Base-by-base conservation (phyloP, 768 basidiomycete genomes). In the Rhizopogon sp. region DNA sequence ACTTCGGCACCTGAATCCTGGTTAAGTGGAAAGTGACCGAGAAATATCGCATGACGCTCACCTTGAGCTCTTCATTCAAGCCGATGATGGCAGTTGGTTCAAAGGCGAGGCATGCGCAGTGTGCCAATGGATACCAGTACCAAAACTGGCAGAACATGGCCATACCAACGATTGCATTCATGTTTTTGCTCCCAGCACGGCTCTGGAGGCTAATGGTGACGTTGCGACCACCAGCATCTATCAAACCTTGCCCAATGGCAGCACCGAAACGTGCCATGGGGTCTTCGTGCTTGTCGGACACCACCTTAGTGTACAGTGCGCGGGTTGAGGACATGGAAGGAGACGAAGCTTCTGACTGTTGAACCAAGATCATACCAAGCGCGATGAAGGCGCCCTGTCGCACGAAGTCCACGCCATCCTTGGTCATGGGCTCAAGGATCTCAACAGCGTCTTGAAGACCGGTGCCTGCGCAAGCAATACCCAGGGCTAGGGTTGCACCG, bases 91-190 rank as follows among this genome's bases (percentile, higher is more conserved):
- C 94, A 13, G 97, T 99, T 3, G 97, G 95, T 54, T 92, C 88
- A 71, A 99, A 98, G 2, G 95, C 88, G 59, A 99, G 74, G 62
- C 88, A 90, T 14, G 90, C 88, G 58, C 90, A 93, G 65, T 98
- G 95, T 13, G 94, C 93, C 28, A 98, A 76, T 35, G 97, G 97
- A 73, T 95, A 99, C 97, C 97, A 99, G 70, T 98, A 98, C 97
- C 97, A 99, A 74, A 99, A 98, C 70, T 99, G 97, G 64, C 90
- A 91, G 76, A 99, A 99, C 67, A 99, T 73, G 16, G 90, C 85
- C 89, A 98, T 94, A n/a, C 97, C 97, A 35, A 98, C 93, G 59
- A 98, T 91, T 2, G 96, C 93, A 45, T 81, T 90, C 61, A 94
- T 95, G 68, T 98, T 96, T 60, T 83, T 82, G 60, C 88, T 94